A percentile compares a stretch with the other conserved stretches of the same genome.
Conservation (phyloP, 2,329 filamentous ascomycete species). For the Nigrograna mackinnonii region DNA sequence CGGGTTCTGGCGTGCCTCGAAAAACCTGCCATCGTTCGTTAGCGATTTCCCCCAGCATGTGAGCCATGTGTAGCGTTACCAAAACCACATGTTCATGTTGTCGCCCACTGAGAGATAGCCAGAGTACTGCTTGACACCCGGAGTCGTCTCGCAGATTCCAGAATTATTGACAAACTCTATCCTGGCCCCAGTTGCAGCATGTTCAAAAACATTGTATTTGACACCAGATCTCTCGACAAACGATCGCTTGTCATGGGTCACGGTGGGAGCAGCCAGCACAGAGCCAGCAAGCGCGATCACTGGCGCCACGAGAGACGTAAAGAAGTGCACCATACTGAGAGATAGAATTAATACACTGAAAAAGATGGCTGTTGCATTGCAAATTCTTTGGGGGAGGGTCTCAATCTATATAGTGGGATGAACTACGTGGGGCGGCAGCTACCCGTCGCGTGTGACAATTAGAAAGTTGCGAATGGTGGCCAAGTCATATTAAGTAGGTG, state of each 20-base stretch:
- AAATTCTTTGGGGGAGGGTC: too few species aligned
- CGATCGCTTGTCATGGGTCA: constrained; percentile 22
- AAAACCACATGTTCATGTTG: constrained; percentile 44
- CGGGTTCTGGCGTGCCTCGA: constrained; percentile 56
- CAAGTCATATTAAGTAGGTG: constrained; percentile 20
- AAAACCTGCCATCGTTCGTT: constrained; percentile 57
- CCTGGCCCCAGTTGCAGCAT: constrained; percentile 27
- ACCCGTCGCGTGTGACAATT: constrained; percentile 4
- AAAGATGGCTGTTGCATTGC: too few species aligned
- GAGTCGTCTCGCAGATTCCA: constrained; percentile 58
- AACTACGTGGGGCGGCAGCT: too few species aligned
- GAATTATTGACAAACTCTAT: constrained; percentile 32
- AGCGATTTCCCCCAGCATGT: too few species aligned
- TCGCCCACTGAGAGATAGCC: constrained; percentile 56
- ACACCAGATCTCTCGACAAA: constrained; percentile 23
- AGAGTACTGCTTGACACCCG: constrained; percentile 56
- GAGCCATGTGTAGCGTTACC: constrained; percentile 18
- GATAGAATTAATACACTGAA: too few species aligned
- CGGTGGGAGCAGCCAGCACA: constrained; percentile 14
- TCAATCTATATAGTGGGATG: constrained; percentile 5
- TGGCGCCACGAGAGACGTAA: constrained; percentile 15
- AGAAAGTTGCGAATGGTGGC: constrained; percentile 6
- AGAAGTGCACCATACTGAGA: constrained; percentile 16
- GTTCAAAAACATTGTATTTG: constrained; percentile 32
- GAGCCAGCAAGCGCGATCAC: constrained; percentile 11